phyloP scores from a whole-genome alignment of 2,329 filamentous ascomycete species.

The Penicillium sp. region DNA sequence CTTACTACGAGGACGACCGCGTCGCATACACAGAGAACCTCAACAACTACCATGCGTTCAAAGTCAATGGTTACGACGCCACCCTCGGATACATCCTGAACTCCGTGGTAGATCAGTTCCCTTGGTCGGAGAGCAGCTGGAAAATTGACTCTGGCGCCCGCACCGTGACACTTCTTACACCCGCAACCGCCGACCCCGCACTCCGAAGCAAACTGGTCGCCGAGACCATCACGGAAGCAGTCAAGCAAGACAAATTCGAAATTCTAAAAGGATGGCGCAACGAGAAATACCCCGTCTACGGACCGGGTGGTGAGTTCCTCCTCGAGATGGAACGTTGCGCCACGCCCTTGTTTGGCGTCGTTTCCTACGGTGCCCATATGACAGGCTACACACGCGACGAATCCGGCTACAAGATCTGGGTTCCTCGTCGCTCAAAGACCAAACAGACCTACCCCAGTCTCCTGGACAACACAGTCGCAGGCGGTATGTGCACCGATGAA shows the following conservation, averaged over 20 bases:
- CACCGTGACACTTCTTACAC: conserved; percentile 62
- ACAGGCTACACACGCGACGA: conserved; percentile 66
- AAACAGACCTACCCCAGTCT: conserved; percentile 92
- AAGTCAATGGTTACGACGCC: conserved; percentile 66
- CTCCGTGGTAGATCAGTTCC: conserved; percentile 45
- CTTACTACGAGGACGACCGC: conserved; percentile 67
- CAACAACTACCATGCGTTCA: conserved; percentile 63
- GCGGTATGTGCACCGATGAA: conserved; percentile 80
- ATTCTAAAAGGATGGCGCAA: conserved; percentile 78
- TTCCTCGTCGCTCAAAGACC: conserved; percentile 70
- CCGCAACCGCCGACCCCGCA: conserved; percentile 59
- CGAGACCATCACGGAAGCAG: conserved; percentile 67
- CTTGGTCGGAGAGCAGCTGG: conserved; percentile 60
- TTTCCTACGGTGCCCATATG: conserved; percentile 81
- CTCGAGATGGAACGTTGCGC: conserved; percentile 78
- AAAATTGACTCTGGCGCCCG: conserved; percentile 60
- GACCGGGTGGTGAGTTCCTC: conserved; percentile 57
- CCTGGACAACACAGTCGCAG: conserved; percentile 92
- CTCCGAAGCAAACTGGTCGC: conserved; percentile 63
- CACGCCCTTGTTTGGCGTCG: conserved; percentile 71
- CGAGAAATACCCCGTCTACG: conserved; percentile 79
- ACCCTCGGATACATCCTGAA: conserved; percentile 62
- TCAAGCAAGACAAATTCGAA: conserved; percentile 69
- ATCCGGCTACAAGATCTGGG: conserved; percentile 75
- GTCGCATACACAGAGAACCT: conserved; percentile 57